Evolutionary conservation across 2,329 filamentous ascomycete genomes (phyloP).

Genomic region (Colletotrichum nymphaeae): DNA sequence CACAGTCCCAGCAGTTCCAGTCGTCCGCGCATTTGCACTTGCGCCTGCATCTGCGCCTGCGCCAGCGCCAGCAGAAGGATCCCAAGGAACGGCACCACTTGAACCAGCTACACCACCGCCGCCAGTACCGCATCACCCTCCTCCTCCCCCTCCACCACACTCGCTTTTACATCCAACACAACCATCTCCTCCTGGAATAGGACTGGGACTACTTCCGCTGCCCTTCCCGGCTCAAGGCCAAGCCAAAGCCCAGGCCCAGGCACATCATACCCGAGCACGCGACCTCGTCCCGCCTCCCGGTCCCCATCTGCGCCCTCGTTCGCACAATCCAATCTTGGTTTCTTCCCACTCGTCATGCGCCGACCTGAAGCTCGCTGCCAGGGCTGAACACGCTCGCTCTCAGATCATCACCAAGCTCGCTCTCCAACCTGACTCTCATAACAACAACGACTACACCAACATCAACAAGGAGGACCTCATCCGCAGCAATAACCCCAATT

Average conservation of each 20-base stretch:
- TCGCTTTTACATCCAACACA: background rate
- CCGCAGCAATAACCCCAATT: background rate
- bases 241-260: background rate
- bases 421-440: conserved; percentile 10
- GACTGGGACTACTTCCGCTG: background rate
- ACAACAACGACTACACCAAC: background rate
- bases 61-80: background rate
- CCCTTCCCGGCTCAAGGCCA: background rate
- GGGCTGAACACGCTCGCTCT: conserved; percentile 33
- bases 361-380: conserved; percentile 34
- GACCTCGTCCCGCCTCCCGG: conserved; percentile 20
- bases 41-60: conserved; percentile 3
- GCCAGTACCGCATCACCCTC: background rate
- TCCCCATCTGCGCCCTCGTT: conserved; percentile 33
- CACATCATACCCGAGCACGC: background rate
- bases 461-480: conserved; percentile 10
- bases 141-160: background rate
- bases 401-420: conserved; percentile 34
- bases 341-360: conserved; percentile 33
- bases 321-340: conserved; percentile 30
- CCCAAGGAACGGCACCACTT: conserved; percentile 7
- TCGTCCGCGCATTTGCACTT: background rate
- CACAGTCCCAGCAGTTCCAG: background rate
- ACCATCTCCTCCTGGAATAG: background rate
- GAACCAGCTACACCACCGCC: background rate